phyloP scores from a whole-genome alignment of 1,284 basidiomycete genomes.

The Sporisorium exsertum region DNA sequence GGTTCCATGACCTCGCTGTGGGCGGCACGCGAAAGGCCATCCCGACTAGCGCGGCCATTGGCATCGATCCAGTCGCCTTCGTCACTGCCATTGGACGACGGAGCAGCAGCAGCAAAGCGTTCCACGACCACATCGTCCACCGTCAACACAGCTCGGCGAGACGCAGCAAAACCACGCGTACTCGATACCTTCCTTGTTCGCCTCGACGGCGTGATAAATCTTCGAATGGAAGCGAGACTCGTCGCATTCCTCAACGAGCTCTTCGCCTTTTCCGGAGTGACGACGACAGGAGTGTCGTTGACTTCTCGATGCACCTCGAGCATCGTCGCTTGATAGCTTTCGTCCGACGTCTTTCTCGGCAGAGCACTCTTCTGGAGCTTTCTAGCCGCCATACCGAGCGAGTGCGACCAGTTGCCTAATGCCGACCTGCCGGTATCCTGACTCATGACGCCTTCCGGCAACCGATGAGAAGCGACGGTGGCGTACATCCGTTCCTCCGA shows the following conservation, averaged over 20 bases:
- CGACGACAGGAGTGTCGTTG: not conserved
- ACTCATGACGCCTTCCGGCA: slow-evolving; percentile 11
- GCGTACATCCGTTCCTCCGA: slow-evolving; percentile 18
- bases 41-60: slow-evolving; percentile 17
- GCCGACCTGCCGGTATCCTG: slow-evolving; percentile 23
- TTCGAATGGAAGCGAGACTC: slow-evolving; percentile 29
- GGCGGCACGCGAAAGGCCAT: not conserved
- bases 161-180: slow-evolving; percentile 5
- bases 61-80: slow-evolving; percentile 18
- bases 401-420: slow-evolving; percentile 38
- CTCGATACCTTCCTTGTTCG: slow-evolving; percentile 27
- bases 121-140: slow-evolving; percentile 20
- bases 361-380: slow-evolving; percentile 27
- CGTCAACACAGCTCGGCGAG: slow-evolving; percentile 5
- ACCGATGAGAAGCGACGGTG: not conserved
- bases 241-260: slow-evolving; percentile 15
- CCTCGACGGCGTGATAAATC: slow-evolving; percentile 39
- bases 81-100: not conserved
- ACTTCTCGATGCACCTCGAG: slow-evolving; percentile 1
- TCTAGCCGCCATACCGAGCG: slow-evolving; percentile 25
- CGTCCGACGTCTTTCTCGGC: slow-evolving; percentile 19
- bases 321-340: slow-evolving; percentile 21
- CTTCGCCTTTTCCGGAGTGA: slow-evolving; percentile 28
- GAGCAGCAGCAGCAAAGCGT: not conserved
- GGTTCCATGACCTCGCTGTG: not conserved